Conservation (phyloP, 2,329 filamentous ascomycete genomes). For the Fusarium abutilonis region DNA sequence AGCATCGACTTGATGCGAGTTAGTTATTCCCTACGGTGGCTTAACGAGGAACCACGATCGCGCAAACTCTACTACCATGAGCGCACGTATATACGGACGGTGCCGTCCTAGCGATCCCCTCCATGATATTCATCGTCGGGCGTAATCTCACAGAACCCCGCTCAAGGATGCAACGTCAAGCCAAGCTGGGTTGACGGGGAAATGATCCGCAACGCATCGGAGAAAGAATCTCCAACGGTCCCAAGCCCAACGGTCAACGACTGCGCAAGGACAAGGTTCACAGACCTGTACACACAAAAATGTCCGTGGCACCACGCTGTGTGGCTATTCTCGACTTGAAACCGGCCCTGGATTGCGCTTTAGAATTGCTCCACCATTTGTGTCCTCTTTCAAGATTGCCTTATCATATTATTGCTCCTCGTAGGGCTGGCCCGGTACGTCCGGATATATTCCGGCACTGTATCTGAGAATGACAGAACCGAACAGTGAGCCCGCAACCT, state of each 20-base stretch:
- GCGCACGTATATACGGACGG: not conserved
- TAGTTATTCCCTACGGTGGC: not conserved
- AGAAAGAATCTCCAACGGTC: slow-evolving; percentile 19
- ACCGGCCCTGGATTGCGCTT: slow-evolving; percentile 13
- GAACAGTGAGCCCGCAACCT: not conserved
- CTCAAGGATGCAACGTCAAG: slow-evolving; percentile 33
- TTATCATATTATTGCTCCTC: slow-evolving; percentile 7
- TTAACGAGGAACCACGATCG: not conserved
- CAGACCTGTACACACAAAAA: slow-evolving; percentile 1
- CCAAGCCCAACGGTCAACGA: slow-evolving; percentile 6
- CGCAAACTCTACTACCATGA: slow-evolving; percentile 4
- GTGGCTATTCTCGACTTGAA: slow-evolving; percentile 19
- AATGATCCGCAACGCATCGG: slow-evolving; percentile 36
- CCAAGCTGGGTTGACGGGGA: slow-evolving; percentile 25
- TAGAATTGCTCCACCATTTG: slow-evolving; percentile 2
- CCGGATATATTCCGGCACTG: slow-evolving; percentile 1
- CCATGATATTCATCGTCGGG: not conserved
- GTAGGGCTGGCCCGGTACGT: slow-evolving; percentile 11
- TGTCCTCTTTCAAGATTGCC: no score
- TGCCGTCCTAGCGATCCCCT: slow-evolving; percentile 21
- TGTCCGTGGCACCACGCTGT: slow-evolving; percentile 29
- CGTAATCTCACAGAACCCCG: slow-evolving; percentile 33
- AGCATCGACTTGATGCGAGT: slow-evolving; percentile 5
- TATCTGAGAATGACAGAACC: not conserved
- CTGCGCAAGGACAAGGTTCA: not conserved